These are phyloP conservation scores for Sporothrix humicola DNA, from an alignment of 2,329 filamentous ascomycete species.

Conservation along the genomic window DNA sequence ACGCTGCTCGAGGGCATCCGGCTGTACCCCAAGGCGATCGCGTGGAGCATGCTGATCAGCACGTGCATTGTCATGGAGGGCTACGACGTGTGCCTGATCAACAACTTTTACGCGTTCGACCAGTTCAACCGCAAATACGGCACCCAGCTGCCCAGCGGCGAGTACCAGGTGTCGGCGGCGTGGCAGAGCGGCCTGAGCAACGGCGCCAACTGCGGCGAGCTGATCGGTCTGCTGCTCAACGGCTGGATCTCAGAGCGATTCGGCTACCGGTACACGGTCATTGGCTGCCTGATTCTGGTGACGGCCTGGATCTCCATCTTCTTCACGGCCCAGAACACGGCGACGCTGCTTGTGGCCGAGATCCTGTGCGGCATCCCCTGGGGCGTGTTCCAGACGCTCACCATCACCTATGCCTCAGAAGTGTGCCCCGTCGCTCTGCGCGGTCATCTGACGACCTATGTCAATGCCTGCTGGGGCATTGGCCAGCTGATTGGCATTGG, in stretches of 20 bases:
- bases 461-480: slow-evolving; percentile 80
- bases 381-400: slow-evolving; percentile 50
- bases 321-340: slow-evolving; percentile 67
- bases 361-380: slow-evolving; percentile 63
- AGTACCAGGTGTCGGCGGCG: slow-evolving; percentile 61
- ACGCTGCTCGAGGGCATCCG: slow-evolving; percentile 75
- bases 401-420: slow-evolving; percentile 71
- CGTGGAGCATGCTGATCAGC: slow-evolving; percentile 84
- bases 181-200: slow-evolving; percentile 67
- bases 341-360: slow-evolving; percentile 64
- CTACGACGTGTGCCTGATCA: slow-evolving; percentile 80
- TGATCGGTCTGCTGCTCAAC: slow-evolving; percentile 70
- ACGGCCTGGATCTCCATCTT: slow-evolving; percentile 66
- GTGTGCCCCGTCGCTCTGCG: slow-evolving; percentile 75
- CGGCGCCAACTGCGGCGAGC: slow-evolving; percentile 65
- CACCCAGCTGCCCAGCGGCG: slow-evolving; percentile 50
- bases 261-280: slow-evolving; percentile 69
- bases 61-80: slow-evolving; percentile 92
- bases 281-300: slow-evolving; percentile 60
- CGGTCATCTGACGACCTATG: slow-evolving; percentile 74
- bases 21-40: slow-evolving; percentile 85
- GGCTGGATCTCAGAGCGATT: slow-evolving; percentile 70
- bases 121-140: slow-evolving; percentile 66
- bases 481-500: slow-evolving; percentile 75
- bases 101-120: slow-evolving; percentile 68